These are phyloP conservation scores for Aspergillus asperescens DNA, from an alignment of 495 filamentous ascomycete genomes.

Conservation along the genomic window DNA sequence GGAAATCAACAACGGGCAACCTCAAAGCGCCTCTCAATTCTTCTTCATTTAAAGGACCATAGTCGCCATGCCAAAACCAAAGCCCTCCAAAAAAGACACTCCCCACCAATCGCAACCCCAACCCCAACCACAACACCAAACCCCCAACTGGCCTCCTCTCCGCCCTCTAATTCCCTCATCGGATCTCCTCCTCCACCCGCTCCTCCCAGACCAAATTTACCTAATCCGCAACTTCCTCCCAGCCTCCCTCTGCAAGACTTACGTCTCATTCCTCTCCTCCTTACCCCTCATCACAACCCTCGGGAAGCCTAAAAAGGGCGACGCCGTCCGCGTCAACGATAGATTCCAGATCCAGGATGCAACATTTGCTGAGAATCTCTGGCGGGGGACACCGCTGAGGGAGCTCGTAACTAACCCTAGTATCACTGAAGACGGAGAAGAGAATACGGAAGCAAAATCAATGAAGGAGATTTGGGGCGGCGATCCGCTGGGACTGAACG, in stretches of 20 bases:
- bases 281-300: conserved; percentile 78
- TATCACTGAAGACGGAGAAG: conserved; percentile 39
- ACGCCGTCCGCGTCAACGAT: conserved; percentile 86
- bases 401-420: conserved; percentile 36
- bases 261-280: conserved; percentile 69
- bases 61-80: conserved; percentile 15
- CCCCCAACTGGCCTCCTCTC: conserved; percentile 67
- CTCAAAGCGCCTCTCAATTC: background rate
- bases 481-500: conserved; percentile 76
- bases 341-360: conserved; percentile 79
- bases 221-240: conserved; percentile 75
- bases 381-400: conserved; percentile 44
- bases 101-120: conserved; percentile 16
- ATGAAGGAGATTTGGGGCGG: conserved; percentile 63
- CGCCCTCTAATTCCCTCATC: conserved; percentile 63
- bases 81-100: conserved; percentile 21
- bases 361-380: conserved; percentile 67
- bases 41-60: background rate
- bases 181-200: conserved; percentile 54
- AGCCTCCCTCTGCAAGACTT: conserved; percentile 71
- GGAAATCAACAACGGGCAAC: background rate
- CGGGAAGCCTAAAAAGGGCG: conserved; percentile 74
- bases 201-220: conserved; percentile 66
- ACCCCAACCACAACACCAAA: conserved; percentile 11
- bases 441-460: conserved; percentile 42